A percentile compares a stretch with the other conserved stretches of the same genome.
phyloP scores from a whole-genome alignment of 495 filamentous ascomycete species.

The Haplographium delicatum region DNA sequence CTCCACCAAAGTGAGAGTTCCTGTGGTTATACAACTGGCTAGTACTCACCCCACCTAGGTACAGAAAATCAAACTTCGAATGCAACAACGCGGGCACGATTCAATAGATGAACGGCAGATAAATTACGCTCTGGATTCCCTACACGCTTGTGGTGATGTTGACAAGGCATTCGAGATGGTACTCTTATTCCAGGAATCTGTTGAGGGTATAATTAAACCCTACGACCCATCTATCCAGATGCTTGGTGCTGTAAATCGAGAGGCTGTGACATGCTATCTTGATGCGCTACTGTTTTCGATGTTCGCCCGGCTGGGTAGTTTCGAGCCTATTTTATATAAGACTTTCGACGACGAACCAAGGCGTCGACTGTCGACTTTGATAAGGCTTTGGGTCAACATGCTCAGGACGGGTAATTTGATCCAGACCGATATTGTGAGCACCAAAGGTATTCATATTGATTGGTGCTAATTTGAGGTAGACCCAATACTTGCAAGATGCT shows the following conservation, averaged over 20 bases:
- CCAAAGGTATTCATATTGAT: neutral
- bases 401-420: slow-evolving; percentile 80
- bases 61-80: slow-evolving; percentile 45
- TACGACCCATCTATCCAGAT: slow-evolving; percentile 67
- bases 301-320: slow-evolving; percentile 85
- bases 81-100: slow-evolving; percentile 48
- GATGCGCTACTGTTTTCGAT: slow-evolving; percentile 94
- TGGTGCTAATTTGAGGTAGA: slow-evolving; percentile 45
- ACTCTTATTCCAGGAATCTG: slow-evolving; percentile 67
- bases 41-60: slow-evolving; percentile 37
- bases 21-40: neutral
- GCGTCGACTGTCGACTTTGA: slow-evolving; percentile 62
- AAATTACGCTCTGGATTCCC: slow-evolving; percentile 60
- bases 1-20: neutral
- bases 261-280: slow-evolving; percentile 83
- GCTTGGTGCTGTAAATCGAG: slow-evolving; percentile 81
- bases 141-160: slow-evolving; percentile 60
- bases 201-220: slow-evolving; percentile 70
- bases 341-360: slow-evolving; percentile 63
- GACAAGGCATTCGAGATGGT: slow-evolving; percentile 74
- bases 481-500: slow-evolving; percentile 72
- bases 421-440: slow-evolving; percentile 73
- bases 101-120: slow-evolving; percentile 57
- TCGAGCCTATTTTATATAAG: slow-evolving; percentile 83
- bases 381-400: slow-evolving; percentile 92